Conservation (phyloP, 2,329 filamentous ascomycete species). For the Colletotrichum endophyticum region DNA sequence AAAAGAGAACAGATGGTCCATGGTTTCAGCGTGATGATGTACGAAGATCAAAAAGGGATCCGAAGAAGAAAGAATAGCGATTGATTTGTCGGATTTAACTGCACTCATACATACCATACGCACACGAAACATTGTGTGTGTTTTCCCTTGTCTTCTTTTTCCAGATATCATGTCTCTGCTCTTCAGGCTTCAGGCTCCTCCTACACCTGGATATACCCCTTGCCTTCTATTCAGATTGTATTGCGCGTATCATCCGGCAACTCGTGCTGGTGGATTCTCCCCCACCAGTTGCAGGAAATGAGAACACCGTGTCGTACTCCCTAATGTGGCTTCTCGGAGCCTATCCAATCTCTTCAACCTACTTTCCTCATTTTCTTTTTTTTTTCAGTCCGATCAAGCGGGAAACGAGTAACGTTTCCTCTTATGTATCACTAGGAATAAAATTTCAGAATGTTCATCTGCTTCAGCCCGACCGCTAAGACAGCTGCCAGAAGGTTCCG, state of each 20-base stretch:
- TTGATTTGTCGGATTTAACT: not conserved
- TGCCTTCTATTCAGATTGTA: not conserved
- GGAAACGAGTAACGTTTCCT: not conserved
- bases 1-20: not conserved
- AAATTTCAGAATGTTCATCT: not conserved
- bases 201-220: not conserved
- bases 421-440: not conserved
- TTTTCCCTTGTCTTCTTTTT: not conserved
- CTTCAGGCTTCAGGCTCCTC: not conserved
- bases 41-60: not conserved
- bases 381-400: not conserved
- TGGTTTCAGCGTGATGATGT: not conserved
- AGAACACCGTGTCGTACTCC: not conserved
- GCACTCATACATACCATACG: not conserved
- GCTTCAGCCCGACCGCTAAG: not conserved
- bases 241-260: not conserved
- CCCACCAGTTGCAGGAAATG: not conserved
- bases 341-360: not conserved
- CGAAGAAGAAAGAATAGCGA: not conserved
- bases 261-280: not conserved
- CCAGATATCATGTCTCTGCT: not conserved
- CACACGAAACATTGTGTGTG: not conserved
- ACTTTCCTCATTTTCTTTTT: not conserved
- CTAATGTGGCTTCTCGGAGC: not conserved
- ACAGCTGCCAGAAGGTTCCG: not conserved